These are phyloP conservation scores for Pulveroboletus frians DNA, from an alignment of 768 basidiomycete species.

Conservation along the genomic window DNA sequence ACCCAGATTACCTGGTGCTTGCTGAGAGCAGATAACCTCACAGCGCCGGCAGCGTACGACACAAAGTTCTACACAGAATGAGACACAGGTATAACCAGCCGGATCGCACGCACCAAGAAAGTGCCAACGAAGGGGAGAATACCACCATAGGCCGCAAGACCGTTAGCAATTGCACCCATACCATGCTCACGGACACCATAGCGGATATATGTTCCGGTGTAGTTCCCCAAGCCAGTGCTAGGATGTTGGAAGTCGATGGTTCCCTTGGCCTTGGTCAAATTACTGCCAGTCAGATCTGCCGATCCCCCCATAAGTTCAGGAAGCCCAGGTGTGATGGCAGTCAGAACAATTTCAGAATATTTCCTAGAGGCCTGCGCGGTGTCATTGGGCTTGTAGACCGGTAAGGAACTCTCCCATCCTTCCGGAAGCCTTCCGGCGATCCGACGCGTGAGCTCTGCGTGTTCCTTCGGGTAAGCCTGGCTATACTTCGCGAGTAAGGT, in stretches of 20 bases:
- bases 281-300: constrained; percentile 88
- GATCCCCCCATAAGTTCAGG: constrained; percentile 89
- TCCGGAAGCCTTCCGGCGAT: constrained; percentile 78
- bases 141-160: constrained; percentile 83
- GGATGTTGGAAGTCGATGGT: constrained; percentile 91
- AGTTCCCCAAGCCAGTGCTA: constrained; percentile 75
- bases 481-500: constrained; percentile 61
- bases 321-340: constrained; percentile 63
- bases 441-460: constrained; percentile 81
- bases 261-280: constrained; percentile 82
- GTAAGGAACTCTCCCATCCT: constrained; percentile 82
- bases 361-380: constrained; percentile 89
- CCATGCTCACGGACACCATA: constrained; percentile 97
- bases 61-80: constrained; percentile 69
- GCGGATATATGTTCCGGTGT: constrained; percentile 86
- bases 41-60: constrained; percentile 89
- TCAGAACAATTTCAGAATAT: constrained; percentile 85
- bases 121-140: constrained; percentile 89
- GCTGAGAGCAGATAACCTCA: constrained; percentile 85
- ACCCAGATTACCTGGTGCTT: constrained; percentile 92
- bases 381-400: constrained; percentile 79
- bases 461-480: constrained; percentile 75
- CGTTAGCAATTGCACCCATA: constrained; percentile 96
- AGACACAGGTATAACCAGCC: constrained; percentile 6
- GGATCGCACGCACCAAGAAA: constrained; percentile 62